Evolutionary conservation across 202 grass and related monocot genomes (phyloP), one percentile per base, ranked within the genome.

Genomic region (Zoysia matrella): DNA sequence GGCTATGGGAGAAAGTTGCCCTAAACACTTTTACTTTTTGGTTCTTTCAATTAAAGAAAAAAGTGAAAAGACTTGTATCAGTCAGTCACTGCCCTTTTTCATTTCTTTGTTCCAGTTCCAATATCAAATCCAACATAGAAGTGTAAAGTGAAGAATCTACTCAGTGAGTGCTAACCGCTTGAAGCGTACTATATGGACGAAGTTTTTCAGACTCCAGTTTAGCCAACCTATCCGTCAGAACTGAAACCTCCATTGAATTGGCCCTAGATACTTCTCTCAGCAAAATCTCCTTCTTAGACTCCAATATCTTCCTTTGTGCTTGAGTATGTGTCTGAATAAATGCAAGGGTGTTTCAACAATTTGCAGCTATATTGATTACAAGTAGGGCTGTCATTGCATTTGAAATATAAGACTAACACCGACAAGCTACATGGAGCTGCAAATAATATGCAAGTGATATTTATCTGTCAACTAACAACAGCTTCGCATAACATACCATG

Each of bases 271-370:
- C 36, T 90, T 95, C 86, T 85, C 73, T 88, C 41, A 88, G 61
- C 69, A 93, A 82, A 91, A 80, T 79, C 71, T 98, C 96, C 74
- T 12, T 98, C 84, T 83, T 98, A 52, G 86, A 84, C 84, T 98
- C 95, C 81, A 95, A 88, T 46, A 98, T 92, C 72, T 95, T 98
- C 85, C 83, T 95, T 84, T 98, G 91, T 60, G 96, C 96, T 88
- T 98, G 96, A 10, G 96, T 98, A 71, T 93, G 92, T 84, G 96
- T 98, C 96, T 98, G 87, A 79, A 72, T 79, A 64, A 63, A 43
- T 11, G 43, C 12, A 6, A 14, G 54, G 14, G 22, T 85, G 36
- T 85, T 51, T 60, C 13, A 41, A 11, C 50, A 10, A 62, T 69
- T 70, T 79, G 30, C 11, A 68, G 44, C 36, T 47, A 18, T 8